phyloP scores from a whole-genome alignment of 2,329 filamentous ascomycete genomes.

The Arachnomyces sp. region DNA sequence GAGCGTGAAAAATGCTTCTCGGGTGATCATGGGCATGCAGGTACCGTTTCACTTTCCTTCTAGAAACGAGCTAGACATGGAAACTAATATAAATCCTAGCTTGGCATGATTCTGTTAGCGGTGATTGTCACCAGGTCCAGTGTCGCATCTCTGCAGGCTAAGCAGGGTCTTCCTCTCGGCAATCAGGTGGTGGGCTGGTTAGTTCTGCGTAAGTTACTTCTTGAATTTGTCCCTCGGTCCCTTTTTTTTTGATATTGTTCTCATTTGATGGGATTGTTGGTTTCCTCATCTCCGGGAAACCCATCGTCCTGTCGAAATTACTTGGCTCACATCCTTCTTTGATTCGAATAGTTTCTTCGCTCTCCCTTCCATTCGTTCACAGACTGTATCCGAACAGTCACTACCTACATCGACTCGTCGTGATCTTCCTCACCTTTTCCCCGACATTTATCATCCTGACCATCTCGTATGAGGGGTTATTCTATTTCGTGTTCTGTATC shows the following conservation, averaged over 20 bases:
- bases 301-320: constrained; percentile 11
- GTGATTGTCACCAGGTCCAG: constrained; percentile 84
- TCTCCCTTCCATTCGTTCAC: constrained; percentile 75
- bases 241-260: neutral
- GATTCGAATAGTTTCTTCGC: constrained; percentile 53
- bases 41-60: constrained; percentile 17
- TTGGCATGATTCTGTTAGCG: constrained; percentile 71
- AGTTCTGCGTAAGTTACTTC: constrained; percentile 54
- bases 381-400: constrained; percentile 71
- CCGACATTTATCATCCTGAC: constrained; percentile 93
- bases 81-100: constrained; percentile 29
- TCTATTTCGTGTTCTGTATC: constrained; percentile 83
- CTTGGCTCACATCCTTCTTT: constrained; percentile 10
- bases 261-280: neutral
- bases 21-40: constrained; percentile 41
- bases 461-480: constrained; percentile 94
- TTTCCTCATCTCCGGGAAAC: neutral
- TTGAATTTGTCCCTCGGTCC: no score
- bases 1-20: constrained; percentile 26
- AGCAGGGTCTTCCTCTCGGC: constrained; percentile 73
- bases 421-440: constrained; percentile 87
- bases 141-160: constrained; percentile 75
- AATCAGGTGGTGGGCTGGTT: constrained; percentile 84
- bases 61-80: neutral
- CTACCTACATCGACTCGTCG: constrained; percentile 80